Base-by-base conservation (phyloP, 164 flowering plant species). In the Vitis riparia region DNA sequence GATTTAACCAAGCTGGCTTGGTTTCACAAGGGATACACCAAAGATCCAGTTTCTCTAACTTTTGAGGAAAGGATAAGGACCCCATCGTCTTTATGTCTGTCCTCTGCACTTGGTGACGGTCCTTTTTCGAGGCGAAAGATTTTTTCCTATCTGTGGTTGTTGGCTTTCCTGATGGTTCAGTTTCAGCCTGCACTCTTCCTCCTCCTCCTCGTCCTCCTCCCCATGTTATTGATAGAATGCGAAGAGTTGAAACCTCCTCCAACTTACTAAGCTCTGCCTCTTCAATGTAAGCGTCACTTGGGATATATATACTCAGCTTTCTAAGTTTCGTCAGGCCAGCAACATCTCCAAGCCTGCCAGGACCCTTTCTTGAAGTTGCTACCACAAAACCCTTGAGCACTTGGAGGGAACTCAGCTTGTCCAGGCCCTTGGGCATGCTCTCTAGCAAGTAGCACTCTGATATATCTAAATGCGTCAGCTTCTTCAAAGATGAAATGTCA, bases 331-430 rank as follows among this genome's bases (percentile, higher is more conserved):
- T 23, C 70, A 84, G 49, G 2, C 11, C 53, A 11, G 11, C 11
- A 49, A 86, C 53, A 48, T 81, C 80, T 0, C 16, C 13, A 9
- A 86, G 56, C 3, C 30, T 67, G 58, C 81, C 77, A 0, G 73
- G n/a, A 9, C 48, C 71, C 2, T 56, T 65, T 13, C 27, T 55
- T 2, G 55, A 12, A 2, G 48, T 49, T 0, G 68, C 75, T 3
- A 86, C 59, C 29, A 84, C 78, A 63, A 86, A 84, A 32, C 89
- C 89, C 63, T 84, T 84, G 0, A 86, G 84, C n/a, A 86, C 86
- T 69, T 71, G 53, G 10, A 86, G 79, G 5, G 78, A 16, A 0
- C 68, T 29, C 2, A 87, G 83, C 13, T 3, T 2, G 0, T 66
- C 49, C 3, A 84, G 65, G 55, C 64, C 84, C 69, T 67, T 71